Evolutionary conservation across 371 early-diverging fungal genomes (phyloP).

Genomic region (Mucor indicus): DNA sequence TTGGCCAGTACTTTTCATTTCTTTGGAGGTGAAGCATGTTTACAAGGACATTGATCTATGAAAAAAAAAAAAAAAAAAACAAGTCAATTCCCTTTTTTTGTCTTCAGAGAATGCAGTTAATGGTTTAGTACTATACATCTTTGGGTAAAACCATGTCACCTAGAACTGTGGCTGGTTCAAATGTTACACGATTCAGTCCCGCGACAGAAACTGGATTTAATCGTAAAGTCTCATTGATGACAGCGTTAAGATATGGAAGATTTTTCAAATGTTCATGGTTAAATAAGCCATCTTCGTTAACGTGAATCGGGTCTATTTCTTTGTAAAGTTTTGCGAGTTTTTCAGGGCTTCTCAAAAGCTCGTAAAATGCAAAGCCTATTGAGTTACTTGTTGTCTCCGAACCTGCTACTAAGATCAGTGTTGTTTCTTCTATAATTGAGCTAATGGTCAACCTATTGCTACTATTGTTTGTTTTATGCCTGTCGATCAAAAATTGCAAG

Average conservation of each 20-base stretch:
- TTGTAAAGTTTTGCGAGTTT: constrained; percentile 19
- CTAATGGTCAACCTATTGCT: constrained; percentile 27
- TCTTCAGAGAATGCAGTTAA: no score
- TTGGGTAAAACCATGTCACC: constrained; percentile 17
- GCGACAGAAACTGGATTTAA: constrained; percentile 25
- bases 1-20: constrained; percentile 24
- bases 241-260: constrained; percentile 35
- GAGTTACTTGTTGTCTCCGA: constrained; percentile 41
- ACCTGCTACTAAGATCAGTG: constrained; percentile 38
- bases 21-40: constrained; percentile 18
- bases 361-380: constrained; percentile 28
- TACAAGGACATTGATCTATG: constrained; percentile 12
- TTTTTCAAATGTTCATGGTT: constrained; percentile 29
- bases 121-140: no score
- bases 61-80: no score
- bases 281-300: constrained; percentile 10
- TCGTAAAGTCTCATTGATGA: constrained; percentile 37
- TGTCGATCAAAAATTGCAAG: constrained; percentile 34
- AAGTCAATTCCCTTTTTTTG: no score
- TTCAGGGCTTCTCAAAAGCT: constrained; percentile 25
- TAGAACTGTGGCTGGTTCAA: constrained; percentile 12
- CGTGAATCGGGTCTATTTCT: constrained; percentile 24
- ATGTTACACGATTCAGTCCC: constrained; percentile 20
- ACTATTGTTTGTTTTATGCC: constrained; percentile 14
- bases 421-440: constrained; percentile 33